Base-by-base conservation (phyloP, 2,329 filamentous ascomycete genomes). In the Aureobasidium leucospermi region DNA sequence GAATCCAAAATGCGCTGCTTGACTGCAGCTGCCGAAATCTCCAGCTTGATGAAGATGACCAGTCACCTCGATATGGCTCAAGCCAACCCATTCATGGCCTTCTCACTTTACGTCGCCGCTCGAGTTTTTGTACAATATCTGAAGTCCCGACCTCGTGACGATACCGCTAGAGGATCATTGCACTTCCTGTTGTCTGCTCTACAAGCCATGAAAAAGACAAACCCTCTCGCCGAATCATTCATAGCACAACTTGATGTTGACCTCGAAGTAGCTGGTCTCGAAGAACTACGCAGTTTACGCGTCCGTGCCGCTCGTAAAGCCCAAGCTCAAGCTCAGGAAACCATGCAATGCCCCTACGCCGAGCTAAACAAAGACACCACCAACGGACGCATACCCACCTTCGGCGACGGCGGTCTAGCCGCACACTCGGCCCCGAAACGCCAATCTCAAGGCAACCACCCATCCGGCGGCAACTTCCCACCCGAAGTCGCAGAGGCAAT, bases 81-180 rank as follows among this genome's bases (percentile, higher is more conserved):
- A 90, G 90, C 96, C 84, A 96, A 96, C 65, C 90, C 93, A 0
- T 97, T 96, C 71, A 88, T 96, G 67, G 91, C 90, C 0, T 97
- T 97, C 73, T 96, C 91, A 69, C 81, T 99, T 45, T 97, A 96
- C 67, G 92, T 97, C n/a, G 88, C 93, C 10, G 90, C 93, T 23
- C 84, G 94, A 55, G 93, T 97, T 0, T 97, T 97, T 69, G 87
- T 97, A 7, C 93, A 97, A 71, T 96, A 95, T 68, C 80, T 97
- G n/a, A 96, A 96, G 73, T 94, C 89, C 60, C 82, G 88, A n/a
- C 90, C 92, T 0, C 87, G 93, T 32, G 93, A 97, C 72, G 84
- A 80, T 68, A 89, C 85, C 72, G 88, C 84, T 64, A 84, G 79
- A 16, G 87, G 93, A 59, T 92, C 91, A 0, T 76, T 97, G n/a